Evolutionary conservation across 768 basidiomycete species (phyloP).

Genomic region (Arthromyces matolae): DNA sequence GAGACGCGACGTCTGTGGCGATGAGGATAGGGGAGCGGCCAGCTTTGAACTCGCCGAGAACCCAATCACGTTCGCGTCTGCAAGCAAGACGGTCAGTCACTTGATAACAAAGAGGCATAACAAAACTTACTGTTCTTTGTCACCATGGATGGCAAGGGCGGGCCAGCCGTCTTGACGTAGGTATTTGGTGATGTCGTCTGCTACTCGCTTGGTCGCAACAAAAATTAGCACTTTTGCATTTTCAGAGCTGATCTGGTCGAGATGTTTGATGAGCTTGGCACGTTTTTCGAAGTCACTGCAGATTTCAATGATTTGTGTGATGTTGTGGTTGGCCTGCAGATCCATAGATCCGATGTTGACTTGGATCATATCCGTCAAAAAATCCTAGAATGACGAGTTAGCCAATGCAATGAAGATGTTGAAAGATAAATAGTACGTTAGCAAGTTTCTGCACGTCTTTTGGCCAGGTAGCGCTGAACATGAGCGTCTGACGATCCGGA

Average conservation of each 20-base stretch:
- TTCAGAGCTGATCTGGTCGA: conserved; percentile 93
- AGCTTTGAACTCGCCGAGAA: conserved; percentile 95
- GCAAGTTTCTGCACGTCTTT: conserved; percentile 99
- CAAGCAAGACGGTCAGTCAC: neutral
- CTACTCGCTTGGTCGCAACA: conserved; percentile 95
- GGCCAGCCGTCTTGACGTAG: conserved; percentile 99
- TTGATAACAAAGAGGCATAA: neutral
- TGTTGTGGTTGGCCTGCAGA: conserved; percentile 96
- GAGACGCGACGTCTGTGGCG: conserved; percentile 98
- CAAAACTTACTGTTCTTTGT: conserved; percentile 87
- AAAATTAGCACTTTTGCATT: conserved; percentile 99
- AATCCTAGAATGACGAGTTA: conserved; percentile 69
- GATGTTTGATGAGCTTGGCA: conserved; percentile 90
- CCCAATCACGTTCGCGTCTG: conserved; percentile 99
- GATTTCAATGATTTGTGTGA: conserved; percentile 92
- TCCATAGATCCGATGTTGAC: conserved; percentile 99
- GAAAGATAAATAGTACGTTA: conserved; percentile 44
- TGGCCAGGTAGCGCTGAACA: conserved; percentile 99
- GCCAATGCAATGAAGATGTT: no score
- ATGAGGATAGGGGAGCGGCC: conserved; percentile 97
- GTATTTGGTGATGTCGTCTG: conserved; percentile 98
- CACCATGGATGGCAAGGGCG: conserved; percentile 98
- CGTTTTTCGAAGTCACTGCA: conserved; percentile 98
- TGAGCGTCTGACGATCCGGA: conserved; percentile 96
- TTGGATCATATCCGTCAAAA: conserved; percentile 94